phyloP scores from a whole-genome alignment of 2,329 filamentous ascomycete genomes.

The Penicillium sp. region DNA sequence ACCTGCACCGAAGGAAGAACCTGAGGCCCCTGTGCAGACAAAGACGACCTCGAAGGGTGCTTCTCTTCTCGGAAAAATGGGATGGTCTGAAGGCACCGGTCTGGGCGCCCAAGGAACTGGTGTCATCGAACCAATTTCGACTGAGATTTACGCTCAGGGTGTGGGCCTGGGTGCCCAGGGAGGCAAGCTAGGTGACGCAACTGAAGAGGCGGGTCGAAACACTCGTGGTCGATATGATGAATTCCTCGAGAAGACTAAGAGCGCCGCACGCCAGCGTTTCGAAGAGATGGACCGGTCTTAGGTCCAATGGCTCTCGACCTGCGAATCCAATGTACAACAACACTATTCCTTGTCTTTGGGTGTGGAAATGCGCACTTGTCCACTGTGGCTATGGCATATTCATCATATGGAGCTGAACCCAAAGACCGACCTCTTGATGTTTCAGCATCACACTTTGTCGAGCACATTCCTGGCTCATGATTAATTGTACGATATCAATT shows the following conservation, averaged over 20 bases:
- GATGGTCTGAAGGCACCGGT: conserved; percentile 51
- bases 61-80: conserved; percentile 54
- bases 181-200: conserved; percentile 51
- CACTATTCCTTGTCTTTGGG: no score
- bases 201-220: conserved; percentile 51
- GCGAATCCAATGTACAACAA: no score
- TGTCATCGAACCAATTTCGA: conserved; percentile 49
- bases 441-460: no score
- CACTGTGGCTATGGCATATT: background rate
- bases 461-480: background rate
- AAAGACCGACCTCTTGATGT: background rate
- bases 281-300: conserved; percentile 40
- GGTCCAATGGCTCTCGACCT: background rate
- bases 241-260: conserved; percentile 51
- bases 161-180: conserved; percentile 54
- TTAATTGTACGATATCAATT: background rate
- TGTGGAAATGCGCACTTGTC: no score
- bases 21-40: conserved; percentile 28
- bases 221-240: conserved; percentile 51
- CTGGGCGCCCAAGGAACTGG: conserved; percentile 52
- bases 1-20: conserved; percentile 33
- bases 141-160: conserved; percentile 53
- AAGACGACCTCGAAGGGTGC: conserved; percentile 51
- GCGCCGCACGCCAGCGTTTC: conserved; percentile 51
- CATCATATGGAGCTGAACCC: background rate